Evolutionary conservation across 129 eudicot species (phyloP).

Genomic region (Lonicera japonica): DNA sequence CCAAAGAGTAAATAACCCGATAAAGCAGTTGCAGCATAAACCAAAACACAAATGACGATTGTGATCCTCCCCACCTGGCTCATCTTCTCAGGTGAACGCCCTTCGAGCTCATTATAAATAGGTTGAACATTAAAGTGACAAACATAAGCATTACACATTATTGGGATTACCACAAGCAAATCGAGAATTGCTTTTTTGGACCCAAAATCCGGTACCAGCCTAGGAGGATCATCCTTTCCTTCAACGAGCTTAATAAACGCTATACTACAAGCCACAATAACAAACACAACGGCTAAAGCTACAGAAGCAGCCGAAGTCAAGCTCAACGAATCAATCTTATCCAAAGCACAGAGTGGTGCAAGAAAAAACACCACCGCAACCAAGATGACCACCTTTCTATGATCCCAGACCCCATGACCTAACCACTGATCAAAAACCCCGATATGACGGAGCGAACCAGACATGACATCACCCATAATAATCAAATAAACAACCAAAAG

Average conservation of each 20-base stretch:
- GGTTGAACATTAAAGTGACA: conserved; percentile 96
- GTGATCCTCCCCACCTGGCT: conserved; percentile 57
- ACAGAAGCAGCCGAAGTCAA: conserved; percentile 80
- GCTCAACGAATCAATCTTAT: conserved; percentile 63
- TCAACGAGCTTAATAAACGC: conserved; percentile 55
- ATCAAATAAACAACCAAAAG: conserved; percentile 77
- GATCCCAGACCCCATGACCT: conserved; percentile 94
- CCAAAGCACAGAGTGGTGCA: conserved; percentile 60
- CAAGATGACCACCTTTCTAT: conserved; percentile 59
- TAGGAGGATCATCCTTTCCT: conserved; percentile 55
- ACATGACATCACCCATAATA: conserved; percentile 75
- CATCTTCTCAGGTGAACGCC: conserved; percentile 66
- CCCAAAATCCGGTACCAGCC: conserved; percentile 65
- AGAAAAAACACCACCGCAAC: conserved; percentile 47
- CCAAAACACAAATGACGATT: conserved; percentile 44
- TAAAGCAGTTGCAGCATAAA: conserved; percentile 59
- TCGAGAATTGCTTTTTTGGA: conserved; percentile 62
- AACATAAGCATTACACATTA: conserved; percentile 87
- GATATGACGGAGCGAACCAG: conserved; percentile 56
- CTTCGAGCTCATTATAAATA: conserved; percentile 79
- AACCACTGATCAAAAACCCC: conserved; percentile 87
- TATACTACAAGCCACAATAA: conserved; percentile 42
- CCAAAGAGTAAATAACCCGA: conserved; percentile 81
- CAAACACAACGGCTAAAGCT: conserved; percentile 74
- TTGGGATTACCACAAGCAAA: conserved; percentile 79